Conservation (phyloP, 768 basidiomycete genomes). For the Suillus clintonianus region DNA sequence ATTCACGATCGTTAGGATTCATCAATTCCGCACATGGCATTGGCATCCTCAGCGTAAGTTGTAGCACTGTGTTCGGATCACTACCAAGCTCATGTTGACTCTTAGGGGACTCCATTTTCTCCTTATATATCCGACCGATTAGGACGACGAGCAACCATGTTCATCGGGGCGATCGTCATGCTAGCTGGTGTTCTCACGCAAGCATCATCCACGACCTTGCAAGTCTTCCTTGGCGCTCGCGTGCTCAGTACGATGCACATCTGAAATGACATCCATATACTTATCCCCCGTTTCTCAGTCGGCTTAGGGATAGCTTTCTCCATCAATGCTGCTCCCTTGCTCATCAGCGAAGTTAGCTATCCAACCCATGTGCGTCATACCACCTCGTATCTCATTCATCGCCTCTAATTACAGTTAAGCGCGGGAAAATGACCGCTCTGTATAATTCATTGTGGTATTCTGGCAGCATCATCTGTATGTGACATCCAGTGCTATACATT, state of each 20-base stretch:
- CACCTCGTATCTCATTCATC: not conserved
- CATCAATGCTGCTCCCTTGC: conserved; percentile 61
- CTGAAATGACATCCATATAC: not conserved
- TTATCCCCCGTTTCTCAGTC: conserved; percentile 37
- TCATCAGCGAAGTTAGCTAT: conserved; percentile 68
- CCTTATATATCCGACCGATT: conserved; percentile 60
- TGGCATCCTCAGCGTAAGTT: conserved; percentile 50
- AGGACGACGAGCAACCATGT: conserved; percentile 59
- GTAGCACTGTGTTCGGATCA: not conserved
- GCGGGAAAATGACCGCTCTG: conserved; percentile 59
- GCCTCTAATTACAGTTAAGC: conserved; percentile 22
- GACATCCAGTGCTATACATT: not conserved
- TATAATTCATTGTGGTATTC: conserved; percentile 79
- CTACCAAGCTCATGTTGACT: not conserved
- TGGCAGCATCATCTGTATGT: conserved; percentile 59
- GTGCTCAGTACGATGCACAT: conserved; percentile 30
- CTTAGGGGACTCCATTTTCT: conserved; percentile 62
- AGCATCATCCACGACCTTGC: conserved; percentile 44
- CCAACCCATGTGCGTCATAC: conserved; percentile 59
- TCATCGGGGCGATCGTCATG: conserved; percentile 66
- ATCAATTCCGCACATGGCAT: conserved; percentile 68
- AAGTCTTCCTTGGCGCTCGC: conserved; percentile 59
- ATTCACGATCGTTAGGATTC: conserved; percentile 41
- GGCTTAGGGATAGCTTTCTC: conserved; percentile 66
- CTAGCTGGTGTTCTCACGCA: conserved; percentile 63